Base-by-base conservation (phyloP, 2,329 filamentous ascomycete species). In the Fusarium brevicatenulatum region DNA sequence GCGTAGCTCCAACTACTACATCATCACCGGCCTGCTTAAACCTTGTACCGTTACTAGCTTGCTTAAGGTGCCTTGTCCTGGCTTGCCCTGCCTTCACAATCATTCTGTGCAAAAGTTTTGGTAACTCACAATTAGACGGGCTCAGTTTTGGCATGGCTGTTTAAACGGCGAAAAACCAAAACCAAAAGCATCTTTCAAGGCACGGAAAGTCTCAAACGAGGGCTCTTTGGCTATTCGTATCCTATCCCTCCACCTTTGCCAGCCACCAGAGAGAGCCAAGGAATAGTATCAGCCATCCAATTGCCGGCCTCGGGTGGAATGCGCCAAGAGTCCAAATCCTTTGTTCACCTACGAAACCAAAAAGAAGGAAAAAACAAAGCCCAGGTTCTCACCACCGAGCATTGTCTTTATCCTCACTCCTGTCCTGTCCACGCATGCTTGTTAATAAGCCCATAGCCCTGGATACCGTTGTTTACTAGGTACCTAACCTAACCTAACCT, bases 291-390 rank as follows among this genome's bases (percentile, higher is more conserved):
- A 63, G 36, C 23, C 66, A 66, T 63, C 73, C 75, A 75, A 77
- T 77, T 77, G 66, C 43, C 44, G 56, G 63, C 28, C 34, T 54
- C 39, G 32, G 23, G 68, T 71, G 66, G 74, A 74, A 76, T 75
- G 70, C 54, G 72, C 75, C 72, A 72, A 76, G 72, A 49, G 59
- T 37, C 43, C 52, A 61, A 68, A 66, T 70, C 60, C 72, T 72
- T 74, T 76, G 72, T 77, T 65, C 75, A 52, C 63, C n/a, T n/a
- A 63, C 66, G 60, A 66, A 59, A 43, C 37, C 46, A 34, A 40
- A 58, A 60, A 34, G 11, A 34, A 34, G 30, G 7, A 23, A 39
- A 47, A 57, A 42, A 23, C 49, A 43, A 61, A 65, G 39, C 52
- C 53, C 44, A 40, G 25, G 23, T 53, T 42, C 58, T 68, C 54